A percentile compares a stretch with the other conserved stretches of the same genome.
Evolutionary conservation across 2,329 filamentous ascomycete genomes (phyloP).

Genomic region (Cercospora citrullina): DNA sequence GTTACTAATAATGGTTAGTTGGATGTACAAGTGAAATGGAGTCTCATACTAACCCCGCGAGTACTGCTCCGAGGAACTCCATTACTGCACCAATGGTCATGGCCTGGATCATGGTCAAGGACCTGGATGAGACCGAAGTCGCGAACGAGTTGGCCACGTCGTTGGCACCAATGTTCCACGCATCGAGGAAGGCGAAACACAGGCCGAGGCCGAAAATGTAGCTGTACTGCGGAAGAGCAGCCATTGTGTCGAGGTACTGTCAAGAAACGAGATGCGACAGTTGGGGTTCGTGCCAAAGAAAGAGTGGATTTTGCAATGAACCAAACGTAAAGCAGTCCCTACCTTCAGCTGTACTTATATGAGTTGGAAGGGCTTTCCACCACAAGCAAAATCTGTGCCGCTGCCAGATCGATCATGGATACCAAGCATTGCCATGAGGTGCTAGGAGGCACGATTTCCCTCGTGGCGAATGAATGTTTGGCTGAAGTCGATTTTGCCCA

Average conservation of each 20-base stretch:
- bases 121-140: constrained; percentile 52
- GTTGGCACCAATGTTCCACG: constrained; percentile 62
- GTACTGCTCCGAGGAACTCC: constrained; percentile 55
- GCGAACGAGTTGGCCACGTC: constrained; percentile 57
- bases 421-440: constrained; percentile 10
- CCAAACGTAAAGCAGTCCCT: neutral
- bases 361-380: neutral
- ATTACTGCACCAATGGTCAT: constrained; percentile 51
- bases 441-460: neutral
- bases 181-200: constrained; percentile 64
- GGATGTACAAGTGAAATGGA: neutral
- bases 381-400: neutral
- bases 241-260: constrained; percentile 32
- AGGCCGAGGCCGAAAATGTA: constrained; percentile 63
- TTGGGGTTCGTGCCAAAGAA: neutral
- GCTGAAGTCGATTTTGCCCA: neutral
- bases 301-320: neutral
- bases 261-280: neutral
- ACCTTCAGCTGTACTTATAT: constrained; percentile 1
- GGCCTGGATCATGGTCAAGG: constrained; percentile 53
- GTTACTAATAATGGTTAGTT: neutral
- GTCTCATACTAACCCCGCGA: constrained; percentile 34
- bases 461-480: constrained; percentile 1
- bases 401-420: neutral
- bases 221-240: constrained; percentile 54